Conservation (phyloP, 305 asterid genomes). For the Solanum hybrid region DNA sequence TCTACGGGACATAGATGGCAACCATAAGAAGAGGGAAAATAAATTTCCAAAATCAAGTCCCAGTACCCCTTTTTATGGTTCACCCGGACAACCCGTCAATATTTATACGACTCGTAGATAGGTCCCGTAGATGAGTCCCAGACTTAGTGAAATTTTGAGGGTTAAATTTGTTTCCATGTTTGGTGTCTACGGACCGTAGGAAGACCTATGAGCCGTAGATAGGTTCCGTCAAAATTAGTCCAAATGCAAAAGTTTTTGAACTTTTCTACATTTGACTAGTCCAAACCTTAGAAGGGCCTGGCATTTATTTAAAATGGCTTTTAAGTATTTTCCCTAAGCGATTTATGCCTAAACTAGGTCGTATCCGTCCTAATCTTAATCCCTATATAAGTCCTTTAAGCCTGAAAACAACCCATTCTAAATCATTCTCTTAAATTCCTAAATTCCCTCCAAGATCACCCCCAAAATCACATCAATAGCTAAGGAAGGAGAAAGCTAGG, state of each 20-base stretch:
- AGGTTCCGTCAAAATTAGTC: not conserved
- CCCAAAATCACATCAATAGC: not conserved
- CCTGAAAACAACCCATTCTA: not conserved
- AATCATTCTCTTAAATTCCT: not conserved
- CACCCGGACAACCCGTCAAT: not conserved
- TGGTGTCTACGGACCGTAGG: not conserved
- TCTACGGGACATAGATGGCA: not conserved
- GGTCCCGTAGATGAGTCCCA: not conserved
- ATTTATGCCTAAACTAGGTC: not conserved
- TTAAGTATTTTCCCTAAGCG: not conserved
- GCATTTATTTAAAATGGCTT: not conserved
- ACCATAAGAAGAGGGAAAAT: not conserved
- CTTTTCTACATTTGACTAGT: too few relatives aligned
- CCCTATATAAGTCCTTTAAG: not conserved
- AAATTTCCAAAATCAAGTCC: not conserved
- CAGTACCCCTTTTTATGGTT: not conserved
- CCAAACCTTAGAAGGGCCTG: not conserved
- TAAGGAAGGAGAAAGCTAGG: not conserved
- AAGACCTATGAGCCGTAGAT: not conserved
- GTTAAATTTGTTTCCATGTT: not conserved
- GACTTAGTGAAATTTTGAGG: not conserved
- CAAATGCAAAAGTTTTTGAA: not conserved
- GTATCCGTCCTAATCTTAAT: not conserved
- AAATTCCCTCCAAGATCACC: not conserved
- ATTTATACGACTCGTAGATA: not conserved